Evolutionary conservation across 2,329 filamentous ascomycete genomes (phyloP).

Genomic region (Beauveria sp.): DNA sequence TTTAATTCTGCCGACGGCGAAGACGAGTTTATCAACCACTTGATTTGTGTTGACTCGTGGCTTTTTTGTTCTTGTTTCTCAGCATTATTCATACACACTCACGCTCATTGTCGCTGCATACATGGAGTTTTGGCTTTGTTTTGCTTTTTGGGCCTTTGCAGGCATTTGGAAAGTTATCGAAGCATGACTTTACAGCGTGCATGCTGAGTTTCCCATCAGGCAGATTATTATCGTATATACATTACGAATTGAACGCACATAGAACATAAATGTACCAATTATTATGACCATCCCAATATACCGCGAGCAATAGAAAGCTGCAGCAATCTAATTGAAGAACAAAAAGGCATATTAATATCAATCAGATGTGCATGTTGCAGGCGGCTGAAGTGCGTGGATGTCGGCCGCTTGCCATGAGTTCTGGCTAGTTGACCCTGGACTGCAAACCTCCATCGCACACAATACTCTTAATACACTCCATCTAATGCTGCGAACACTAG

Average conservation of each 20-base stretch:
- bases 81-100: neutral
- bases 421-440: too few relatives aligned
- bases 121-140: constrained; percentile 8
- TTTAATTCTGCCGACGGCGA: neutral
- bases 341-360: too few relatives aligned
- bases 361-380: neutral
- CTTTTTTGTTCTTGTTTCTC: neutral
- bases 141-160: neutral
- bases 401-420: neutral
- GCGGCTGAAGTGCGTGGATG: neutral
- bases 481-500: neutral
- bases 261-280: constrained; percentile 1
- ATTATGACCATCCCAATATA: neutral
- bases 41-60: neutral
- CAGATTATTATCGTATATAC: neutral
- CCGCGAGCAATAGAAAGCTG: too few relatives aligned
- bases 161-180: neutral
- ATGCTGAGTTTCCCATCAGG: neutral
- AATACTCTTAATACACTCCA: neutral
- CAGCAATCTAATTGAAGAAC: too few relatives aligned
- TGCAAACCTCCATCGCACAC: neutral
- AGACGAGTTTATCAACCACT: neutral
- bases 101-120: constrained; percentile 9
- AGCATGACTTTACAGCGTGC: neutral
- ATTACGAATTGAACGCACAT: neutral